These are phyloP conservation scores for Wickerhamomyces xylosicus DNA, from an alignment of 805 yeast genomes.

Conservation along the genomic window DNA sequence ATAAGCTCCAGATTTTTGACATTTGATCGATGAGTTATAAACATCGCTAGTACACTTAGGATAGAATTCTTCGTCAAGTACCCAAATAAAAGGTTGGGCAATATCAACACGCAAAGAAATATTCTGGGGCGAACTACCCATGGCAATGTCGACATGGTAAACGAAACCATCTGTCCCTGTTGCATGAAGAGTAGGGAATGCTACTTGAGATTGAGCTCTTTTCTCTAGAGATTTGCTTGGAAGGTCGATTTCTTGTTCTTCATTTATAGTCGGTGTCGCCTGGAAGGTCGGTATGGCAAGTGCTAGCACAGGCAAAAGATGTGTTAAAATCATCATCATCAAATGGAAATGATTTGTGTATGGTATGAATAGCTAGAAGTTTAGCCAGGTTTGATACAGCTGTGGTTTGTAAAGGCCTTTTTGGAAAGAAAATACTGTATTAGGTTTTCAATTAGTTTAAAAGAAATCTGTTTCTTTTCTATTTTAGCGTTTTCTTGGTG, in stretches of 20 bases:
- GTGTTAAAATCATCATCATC: too few relatives aligned
- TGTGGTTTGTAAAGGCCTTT: too few relatives aligned
- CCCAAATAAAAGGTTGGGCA: slow-evolving; percentile 29
- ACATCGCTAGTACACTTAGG: slow-evolving; percentile 3
- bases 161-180: slow-evolving; percentile 4
- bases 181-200: neutral
- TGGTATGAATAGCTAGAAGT: too few relatives aligned
- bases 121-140: slow-evolving; percentile 23
- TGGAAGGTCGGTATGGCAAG: neutral
- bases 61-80: slow-evolving; percentile 13
- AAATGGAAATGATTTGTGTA: too few relatives aligned
- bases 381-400: too few relatives aligned
- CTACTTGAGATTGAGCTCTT: neutral
- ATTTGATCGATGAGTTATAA: neutral
- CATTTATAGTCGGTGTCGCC: too few relatives aligned
- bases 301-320: too few relatives aligned
- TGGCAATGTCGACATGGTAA: slow-evolving; percentile 22
- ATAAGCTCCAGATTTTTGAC: slow-evolving; percentile 12
- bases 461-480: too few relatives aligned
- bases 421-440: too few relatives aligned
- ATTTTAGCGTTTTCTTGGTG: too few relatives aligned
- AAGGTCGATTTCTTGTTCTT: neutral
- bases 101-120: slow-evolving; percentile 25
- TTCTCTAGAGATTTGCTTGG: neutral
- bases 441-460: too few relatives aligned